These are phyloP conservation scores for Blastomyces silverae DNA, from an alignment of 2,329 filamentous ascomycete species.

Conservation along the genomic window DNA sequence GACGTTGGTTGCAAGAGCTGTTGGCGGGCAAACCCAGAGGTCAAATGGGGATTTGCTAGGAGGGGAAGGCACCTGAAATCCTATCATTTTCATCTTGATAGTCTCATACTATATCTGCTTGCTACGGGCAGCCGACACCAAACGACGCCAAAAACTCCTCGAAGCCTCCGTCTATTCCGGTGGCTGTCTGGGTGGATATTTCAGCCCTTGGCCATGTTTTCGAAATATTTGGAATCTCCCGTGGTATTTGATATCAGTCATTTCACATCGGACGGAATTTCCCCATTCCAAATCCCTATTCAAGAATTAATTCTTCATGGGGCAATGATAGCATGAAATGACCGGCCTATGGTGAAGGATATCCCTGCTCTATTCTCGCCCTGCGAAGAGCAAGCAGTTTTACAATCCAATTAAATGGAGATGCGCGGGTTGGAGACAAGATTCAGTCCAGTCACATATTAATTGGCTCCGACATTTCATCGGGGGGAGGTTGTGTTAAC, in stretches of 20 bases:
- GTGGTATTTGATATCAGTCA: background rate
- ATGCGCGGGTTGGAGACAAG: background rate
- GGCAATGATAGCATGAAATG: background rate
- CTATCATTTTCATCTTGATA: background rate
- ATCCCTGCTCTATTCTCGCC: background rate
- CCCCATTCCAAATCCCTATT: background rate
- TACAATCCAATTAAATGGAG: too few species aligned
- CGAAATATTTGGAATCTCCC: background rate
- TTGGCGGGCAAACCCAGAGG: conserved; percentile 15
- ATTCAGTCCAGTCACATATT: background rate
- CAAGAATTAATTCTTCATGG: background rate
- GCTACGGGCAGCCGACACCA: background rate
- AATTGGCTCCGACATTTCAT: background rate
- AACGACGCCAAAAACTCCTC: background rate
- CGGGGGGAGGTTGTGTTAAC: background rate
- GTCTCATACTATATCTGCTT: background rate
- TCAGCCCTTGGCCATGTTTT: background rate
- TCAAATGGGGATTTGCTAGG: background rate
- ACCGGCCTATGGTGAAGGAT: background rate
- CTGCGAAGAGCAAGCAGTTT: background rate
- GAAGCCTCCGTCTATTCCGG: background rate
- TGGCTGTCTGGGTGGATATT: background rate
- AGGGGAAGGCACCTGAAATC: background rate
- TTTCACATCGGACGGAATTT: background rate
- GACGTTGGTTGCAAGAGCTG: conserved; percentile 29